Conservation (phyloP, 2,329 filamentous ascomycete genomes). For the Fusarium proliferatum region DNA sequence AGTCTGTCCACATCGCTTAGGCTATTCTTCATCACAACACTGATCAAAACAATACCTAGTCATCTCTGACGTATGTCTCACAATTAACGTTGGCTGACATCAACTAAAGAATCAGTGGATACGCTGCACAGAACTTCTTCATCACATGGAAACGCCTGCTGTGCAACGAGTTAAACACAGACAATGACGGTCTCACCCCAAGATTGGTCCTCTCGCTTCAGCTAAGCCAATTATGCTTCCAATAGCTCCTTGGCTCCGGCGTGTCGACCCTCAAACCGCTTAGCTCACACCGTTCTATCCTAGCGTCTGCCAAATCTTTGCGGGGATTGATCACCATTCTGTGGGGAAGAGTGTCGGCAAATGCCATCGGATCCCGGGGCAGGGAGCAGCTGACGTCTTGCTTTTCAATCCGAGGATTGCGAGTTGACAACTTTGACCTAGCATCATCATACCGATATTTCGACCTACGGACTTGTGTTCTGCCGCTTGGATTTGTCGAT, state of each 20-base stretch:
- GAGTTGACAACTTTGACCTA: not conserved
- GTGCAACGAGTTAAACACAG: not conserved
- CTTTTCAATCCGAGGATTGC: conserved; percentile 18
- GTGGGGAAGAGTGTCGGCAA: conserved; percentile 28
- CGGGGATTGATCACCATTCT: conserved; percentile 13
- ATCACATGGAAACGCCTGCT: not conserved
- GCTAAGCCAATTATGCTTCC: not conserved
- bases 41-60: too few species aligned
- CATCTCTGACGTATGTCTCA: not conserved
- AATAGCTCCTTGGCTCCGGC: not conserved
- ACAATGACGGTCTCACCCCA: not conserved
- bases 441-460: not conserved
- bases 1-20: not conserved
- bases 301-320: not conserved
- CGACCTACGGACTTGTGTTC: too few species aligned
- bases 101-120: not conserved
- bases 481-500: too few species aligned
- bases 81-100: not conserved
- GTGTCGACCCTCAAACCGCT: not conserved
- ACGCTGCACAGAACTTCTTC: not conserved
- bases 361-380: conserved; percentile 23
- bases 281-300: not conserved
- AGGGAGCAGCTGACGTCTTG: not conserved
- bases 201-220: conserved; percentile 8
- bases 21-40: not conserved